phyloP scores from a whole-genome alignment of 1,284 basidiomycete genomes.

The Ustilago xerochloae region DNA sequence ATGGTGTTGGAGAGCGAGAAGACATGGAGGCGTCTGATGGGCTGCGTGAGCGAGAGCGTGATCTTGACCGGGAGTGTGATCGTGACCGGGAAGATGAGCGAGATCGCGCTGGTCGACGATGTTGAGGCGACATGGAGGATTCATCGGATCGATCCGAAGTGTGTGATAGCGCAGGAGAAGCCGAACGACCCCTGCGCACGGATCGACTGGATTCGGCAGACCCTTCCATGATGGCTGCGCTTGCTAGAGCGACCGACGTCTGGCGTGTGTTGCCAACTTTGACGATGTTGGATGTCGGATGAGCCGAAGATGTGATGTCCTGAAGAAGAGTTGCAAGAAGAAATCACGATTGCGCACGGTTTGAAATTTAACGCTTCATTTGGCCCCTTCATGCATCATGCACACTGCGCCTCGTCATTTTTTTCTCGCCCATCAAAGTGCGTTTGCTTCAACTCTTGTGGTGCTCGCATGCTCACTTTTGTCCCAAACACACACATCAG shows the following conservation, averaged over 20 bases:
- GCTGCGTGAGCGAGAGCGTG: slow-evolving; percentile 1
- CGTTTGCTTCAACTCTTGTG: too few species aligned
- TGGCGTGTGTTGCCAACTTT: too few species aligned
- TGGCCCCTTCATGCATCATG: too few species aligned
- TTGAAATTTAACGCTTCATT: too few species aligned
- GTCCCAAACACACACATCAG: background rate
- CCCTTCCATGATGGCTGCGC: slow-evolving; percentile 6
- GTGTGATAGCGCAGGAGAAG: too few species aligned
- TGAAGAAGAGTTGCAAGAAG: background rate
- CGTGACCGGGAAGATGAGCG: background rate
- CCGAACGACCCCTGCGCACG: background rate
- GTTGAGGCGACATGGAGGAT: too few species aligned
- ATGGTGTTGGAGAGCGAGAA: background rate
- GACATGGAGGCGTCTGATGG: slow-evolving; percentile 1
- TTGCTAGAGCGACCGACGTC: too few species aligned
- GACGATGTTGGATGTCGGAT: too few species aligned
- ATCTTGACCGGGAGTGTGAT: background rate
- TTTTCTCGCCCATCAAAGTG: too few species aligned
- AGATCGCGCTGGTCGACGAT: too few species aligned
- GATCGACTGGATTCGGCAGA: slow-evolving; percentile 11
- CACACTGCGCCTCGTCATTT: too few species aligned
- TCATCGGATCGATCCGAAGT: background rate
- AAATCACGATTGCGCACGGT: background rate
- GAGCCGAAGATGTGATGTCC: background rate
- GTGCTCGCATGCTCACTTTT: background rate